Evolutionary conservation across 306 rosid species (phyloP), one percentile per base, ranked within the genome.

Genomic region (Cicer judaicum): DNA sequence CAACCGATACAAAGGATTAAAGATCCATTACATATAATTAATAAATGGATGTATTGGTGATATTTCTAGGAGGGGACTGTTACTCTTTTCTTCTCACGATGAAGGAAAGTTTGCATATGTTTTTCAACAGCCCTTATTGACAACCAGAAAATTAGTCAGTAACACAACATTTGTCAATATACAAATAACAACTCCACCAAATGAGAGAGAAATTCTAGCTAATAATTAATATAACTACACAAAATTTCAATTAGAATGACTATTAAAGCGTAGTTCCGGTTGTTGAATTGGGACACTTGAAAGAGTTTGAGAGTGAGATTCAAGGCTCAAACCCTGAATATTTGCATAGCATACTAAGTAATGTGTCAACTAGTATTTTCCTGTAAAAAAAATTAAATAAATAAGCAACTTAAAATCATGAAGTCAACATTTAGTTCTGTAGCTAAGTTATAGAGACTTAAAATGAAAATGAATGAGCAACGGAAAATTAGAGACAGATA

Each of bases 101-200:
- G 72, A 48, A 21, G 42, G 8, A 67, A 67, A 67, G 59, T 67
- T 67, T 67, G 42, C 59, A 47, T 67, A 5, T 67, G 43, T 47
- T 47, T 67, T 67, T 67, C 72, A 21, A 67, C 72, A 12, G 72
- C 56, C 72, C 72, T 66, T 21, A 21, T 19, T 12, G 12, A 67
- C 72, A 52, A 75, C 59, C 52, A 59, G 52, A 60, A 7, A 70
- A 14, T 14, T 81, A 74, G 39, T 82, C 80, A 79, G 64, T 56
- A 68, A 16, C 19, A 74, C 57, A 11, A 49, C 12, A 29, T 11
- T 56, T 38, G 19, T 72, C 54, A 44, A 53, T 10, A 73, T 36
- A 34, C 62, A 49, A 2, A 64, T 57, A 12, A 50, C 13, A 29
- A 63, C 47, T 55, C 15, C 68, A 64, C 13, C 72, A 29, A 68